A percentile compares a stretch with the other conserved stretches of the same genome.
phyloP scores from a whole-genome alignment of 1,139 yeast species.

The Scheffersomyces cryptocercus region DNA sequence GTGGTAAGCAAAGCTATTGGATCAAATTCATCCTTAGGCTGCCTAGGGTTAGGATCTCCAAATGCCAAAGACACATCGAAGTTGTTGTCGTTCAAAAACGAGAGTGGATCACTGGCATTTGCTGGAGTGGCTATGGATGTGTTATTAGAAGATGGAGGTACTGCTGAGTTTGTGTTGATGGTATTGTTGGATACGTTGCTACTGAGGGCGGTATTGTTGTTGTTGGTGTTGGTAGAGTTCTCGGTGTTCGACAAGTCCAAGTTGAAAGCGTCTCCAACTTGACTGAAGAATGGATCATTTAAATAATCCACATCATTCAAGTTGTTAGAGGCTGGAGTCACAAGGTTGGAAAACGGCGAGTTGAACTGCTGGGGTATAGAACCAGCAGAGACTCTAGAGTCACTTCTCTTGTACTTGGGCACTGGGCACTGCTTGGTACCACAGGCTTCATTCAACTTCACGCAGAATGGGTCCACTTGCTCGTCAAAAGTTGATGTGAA shows the following conservation, averaged over 20 bases:
- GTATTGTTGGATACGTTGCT: conserved; percentile 7
- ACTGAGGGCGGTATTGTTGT: conserved; percentile 6
- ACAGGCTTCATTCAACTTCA: conserved; percentile 74
- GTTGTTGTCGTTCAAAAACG: conserved; percentile 47
- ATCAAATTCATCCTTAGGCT: conserved; percentile 21
- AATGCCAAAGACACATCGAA: conserved; percentile 56
- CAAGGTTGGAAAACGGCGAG: conserved; percentile 24
- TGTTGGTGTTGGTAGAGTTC: conserved; percentile 5
- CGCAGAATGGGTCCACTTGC: conserved; percentile 65
- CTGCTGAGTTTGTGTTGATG: conserved; percentile 2
- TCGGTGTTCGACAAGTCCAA: conserved; percentile 14
- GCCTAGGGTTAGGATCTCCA: conserved; percentile 14
- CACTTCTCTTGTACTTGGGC: conserved; percentile 47
- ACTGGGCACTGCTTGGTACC: conserved; percentile 74
- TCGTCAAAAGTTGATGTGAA: conserved; percentile 38
- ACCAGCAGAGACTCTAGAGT: conserved; percentile 11
- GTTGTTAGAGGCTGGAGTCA: conserved; percentile 14
- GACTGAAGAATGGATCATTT: conserved; percentile 31
- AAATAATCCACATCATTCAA: conserved; percentile 14
- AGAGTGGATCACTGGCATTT: conserved; percentile 36
- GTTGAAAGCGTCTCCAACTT: conserved; percentile 14
- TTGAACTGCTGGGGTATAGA: conserved; percentile 6
- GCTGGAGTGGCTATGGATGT: conserved; percentile 1
- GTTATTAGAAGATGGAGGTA: not conserved
- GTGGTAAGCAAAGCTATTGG: conserved; percentile 47